These are phyloP conservation scores for Botrytis paeoniae DNA, from an alignment of 2,329 filamentous ascomycete species.

Conservation along the genomic window DNA sequence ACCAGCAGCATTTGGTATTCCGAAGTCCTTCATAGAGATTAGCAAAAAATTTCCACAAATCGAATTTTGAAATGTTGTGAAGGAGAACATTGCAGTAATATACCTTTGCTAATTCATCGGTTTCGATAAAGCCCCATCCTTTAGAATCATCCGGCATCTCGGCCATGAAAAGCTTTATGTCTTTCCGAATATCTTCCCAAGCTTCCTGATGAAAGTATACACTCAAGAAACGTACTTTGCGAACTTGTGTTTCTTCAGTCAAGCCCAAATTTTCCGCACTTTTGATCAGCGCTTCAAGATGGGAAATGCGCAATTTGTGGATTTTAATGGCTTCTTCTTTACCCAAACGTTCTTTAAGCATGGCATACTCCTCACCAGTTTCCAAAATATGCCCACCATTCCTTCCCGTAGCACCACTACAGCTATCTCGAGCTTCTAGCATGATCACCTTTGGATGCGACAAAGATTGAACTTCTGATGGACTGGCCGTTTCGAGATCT, in stretches of 20 bases:
- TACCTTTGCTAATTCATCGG: background rate
- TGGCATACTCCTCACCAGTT: slow-evolving; percentile 11
- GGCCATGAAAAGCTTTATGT: slow-evolving; percentile 3
- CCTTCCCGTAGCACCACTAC: slow-evolving; percentile 72
- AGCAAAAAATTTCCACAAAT: background rate
- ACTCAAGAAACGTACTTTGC: slow-evolving; percentile 2
- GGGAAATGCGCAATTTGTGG: background rate
- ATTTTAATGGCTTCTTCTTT: background rate
- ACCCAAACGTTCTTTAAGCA: slow-evolving; percentile 3
- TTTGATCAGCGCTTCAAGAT: slow-evolving; percentile 1
- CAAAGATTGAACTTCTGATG: slow-evolving; percentile 41
- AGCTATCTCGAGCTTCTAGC: slow-evolving; percentile 73
- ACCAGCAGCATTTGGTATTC: slow-evolving; percentile 3
- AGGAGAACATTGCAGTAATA: background rate
- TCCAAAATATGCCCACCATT: slow-evolving; percentile 44
- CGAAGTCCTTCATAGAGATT: background rate
- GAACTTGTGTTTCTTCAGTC: slow-evolving; percentile 10
- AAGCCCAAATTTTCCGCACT: background rate
- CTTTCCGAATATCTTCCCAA: background rate
- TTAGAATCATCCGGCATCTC: slow-evolving; percentile 9
- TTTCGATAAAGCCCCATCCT: background rate
- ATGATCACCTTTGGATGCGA: slow-evolving; percentile 56
- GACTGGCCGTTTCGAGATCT: background rate
- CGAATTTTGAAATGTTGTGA: background rate
- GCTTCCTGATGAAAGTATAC: slow-evolving; percentile 3